A percentile compares a stretch with the other conserved stretches of the same genome.
Evolutionary conservation across 257 asterid genomes (phyloP).

Genomic region (Scutellaria galericulata): DNA sequence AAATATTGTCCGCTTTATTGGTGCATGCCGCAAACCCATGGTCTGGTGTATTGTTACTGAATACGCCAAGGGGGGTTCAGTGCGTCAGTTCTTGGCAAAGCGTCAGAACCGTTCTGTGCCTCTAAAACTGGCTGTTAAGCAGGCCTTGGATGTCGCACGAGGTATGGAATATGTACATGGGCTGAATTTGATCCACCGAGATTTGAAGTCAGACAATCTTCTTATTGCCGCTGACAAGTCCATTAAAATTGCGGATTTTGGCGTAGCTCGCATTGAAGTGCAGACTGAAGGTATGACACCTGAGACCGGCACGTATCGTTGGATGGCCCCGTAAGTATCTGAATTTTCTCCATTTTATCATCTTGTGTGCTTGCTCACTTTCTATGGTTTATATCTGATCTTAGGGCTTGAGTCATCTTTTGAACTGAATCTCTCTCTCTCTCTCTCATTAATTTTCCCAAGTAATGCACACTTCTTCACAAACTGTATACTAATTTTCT

Average conservation of each 20-base stretch:
- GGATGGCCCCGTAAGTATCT: slow-evolving; percentile 99
- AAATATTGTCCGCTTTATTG: slow-evolving; percentile 92
- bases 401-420: not conserved
- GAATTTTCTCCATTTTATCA: slow-evolving; percentile 11
- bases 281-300: slow-evolving; percentile 99
- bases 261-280: slow-evolving; percentile 97
- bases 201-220: slow-evolving; percentile 95
- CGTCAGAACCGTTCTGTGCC: slow-evolving; percentile 91
- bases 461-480: not conserved
- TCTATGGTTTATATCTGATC: slow-evolving; percentile 6
- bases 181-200: slow-evolving; percentile 87
- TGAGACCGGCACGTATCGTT: slow-evolving; percentile 97
- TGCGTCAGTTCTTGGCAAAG: slow-evolving; percentile 84
- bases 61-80: slow-evolving; percentile 97
- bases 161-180: slow-evolving; percentile 98
- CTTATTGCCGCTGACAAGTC: slow-evolving; percentile 90
- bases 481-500: slow-evolving; percentile 3
- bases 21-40: slow-evolving; percentile 95
- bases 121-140: slow-evolving; percentile 93
- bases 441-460: not conserved
- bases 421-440: not conserved
- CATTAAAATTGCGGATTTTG: slow-evolving; percentile 95
- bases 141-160: slow-evolving; percentile 97
- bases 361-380: not conserved
- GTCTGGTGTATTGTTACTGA: slow-evolving; percentile 99